A percentile compares a stretch with the other conserved stretches of the same genome.
These are phyloP conservation scores for Psilocybe cyanescens DNA, from an alignment of 768 basidiomycete species.

Conservation along the genomic window DNA sequence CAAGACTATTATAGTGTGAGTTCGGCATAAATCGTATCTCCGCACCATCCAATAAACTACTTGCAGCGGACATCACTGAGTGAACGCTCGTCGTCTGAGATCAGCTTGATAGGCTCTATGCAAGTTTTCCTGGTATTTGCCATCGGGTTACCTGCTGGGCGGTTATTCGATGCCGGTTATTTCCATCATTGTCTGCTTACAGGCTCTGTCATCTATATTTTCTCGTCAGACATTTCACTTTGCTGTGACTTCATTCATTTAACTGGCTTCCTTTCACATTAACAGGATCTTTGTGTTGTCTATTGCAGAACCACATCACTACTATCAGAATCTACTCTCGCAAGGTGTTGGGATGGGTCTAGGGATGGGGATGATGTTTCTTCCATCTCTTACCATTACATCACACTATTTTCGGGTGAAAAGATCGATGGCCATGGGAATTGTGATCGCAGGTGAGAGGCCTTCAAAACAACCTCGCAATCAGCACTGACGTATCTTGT, in stretches of 20 bases:
- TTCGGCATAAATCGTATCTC: background rate
- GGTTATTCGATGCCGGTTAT: slow-evolving; percentile 53
- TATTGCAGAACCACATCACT: slow-evolving; percentile 47
- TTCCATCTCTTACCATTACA: slow-evolving; percentile 54
- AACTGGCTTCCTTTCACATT: background rate
- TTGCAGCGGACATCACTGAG: slow-evolving; percentile 37
- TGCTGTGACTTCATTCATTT: background rate
- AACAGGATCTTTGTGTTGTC: slow-evolving; percentile 54
- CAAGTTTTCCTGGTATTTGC: slow-evolving; percentile 55
- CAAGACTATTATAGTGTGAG: slow-evolving; percentile 54
- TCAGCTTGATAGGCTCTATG: slow-evolving; percentile 55
- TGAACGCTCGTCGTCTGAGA: slow-evolving; percentile 43
- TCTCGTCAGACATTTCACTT: slow-evolving; percentile 37
- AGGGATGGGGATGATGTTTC: slow-evolving; percentile 57
- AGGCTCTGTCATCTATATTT: slow-evolving; percentile 43
- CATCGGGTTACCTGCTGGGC: slow-evolving; percentile 45
- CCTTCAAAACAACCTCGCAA: background rate
- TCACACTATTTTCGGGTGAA: slow-evolving; percentile 55
- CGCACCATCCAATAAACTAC: background rate
- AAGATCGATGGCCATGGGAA: slow-evolving; percentile 57
- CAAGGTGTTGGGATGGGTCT: slow-evolving; percentile 63
- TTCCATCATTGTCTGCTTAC: slow-evolving; percentile 45
- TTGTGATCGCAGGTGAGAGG: slow-evolving; percentile 49
- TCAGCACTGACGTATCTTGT: background rate
- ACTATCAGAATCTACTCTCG: slow-evolving; percentile 55